Percentiles rank a stretch among this genome's conserved stretches.
These are phyloP conservation scores for Teratosphaeria viscida DNA, from an alignment of 2,329 filamentous ascomycete genomes.

Conservation along the genomic window DNA sequence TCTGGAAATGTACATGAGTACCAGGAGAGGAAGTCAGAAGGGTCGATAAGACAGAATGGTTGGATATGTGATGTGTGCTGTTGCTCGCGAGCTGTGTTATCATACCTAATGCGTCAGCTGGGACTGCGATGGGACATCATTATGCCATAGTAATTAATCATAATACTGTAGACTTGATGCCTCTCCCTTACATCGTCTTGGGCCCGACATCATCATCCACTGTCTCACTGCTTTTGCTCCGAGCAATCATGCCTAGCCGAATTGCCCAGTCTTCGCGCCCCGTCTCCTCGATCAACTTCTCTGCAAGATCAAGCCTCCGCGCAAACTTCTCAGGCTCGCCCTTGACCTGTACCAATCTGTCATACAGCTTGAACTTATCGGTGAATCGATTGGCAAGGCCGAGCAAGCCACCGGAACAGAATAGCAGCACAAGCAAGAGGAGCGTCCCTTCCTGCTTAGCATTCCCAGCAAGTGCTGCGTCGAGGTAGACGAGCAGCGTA, in stretches of 20 bases:
- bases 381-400: slow-evolving; percentile 45
- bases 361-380: slow-evolving; percentile 42
- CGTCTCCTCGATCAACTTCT: slow-evolving; percentile 32
- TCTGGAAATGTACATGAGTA: slow-evolving; percentile 27
- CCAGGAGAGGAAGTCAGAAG: slow-evolving; percentile 4
- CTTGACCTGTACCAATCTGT: slow-evolving; percentile 27
- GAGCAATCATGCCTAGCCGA: slow-evolving; percentile 6
- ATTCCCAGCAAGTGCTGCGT: slow-evolving; percentile 46
- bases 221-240: not conserved
- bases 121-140: not conserved
- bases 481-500: slow-evolving; percentile 49
- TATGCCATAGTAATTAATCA: slow-evolving; percentile 22
- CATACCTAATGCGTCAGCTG: not conserved
- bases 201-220: not conserved
- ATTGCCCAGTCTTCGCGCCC: slow-evolving; percentile 27
- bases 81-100: not conserved
- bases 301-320: slow-evolving; percentile 27
- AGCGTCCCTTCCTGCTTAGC: slow-evolving; percentile 44
- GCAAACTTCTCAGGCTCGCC: slow-evolving; percentile 21
- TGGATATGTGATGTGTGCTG: not conserved
- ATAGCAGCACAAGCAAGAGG: slow-evolving; percentile 41
- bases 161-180: not conserved
- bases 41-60: not conserved
- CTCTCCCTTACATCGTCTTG: not conserved
- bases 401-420: slow-evolving; percentile 44